Conservation (phyloP, 2,329 filamentous ascomycete species). For the Microdochium nivale region DNA sequence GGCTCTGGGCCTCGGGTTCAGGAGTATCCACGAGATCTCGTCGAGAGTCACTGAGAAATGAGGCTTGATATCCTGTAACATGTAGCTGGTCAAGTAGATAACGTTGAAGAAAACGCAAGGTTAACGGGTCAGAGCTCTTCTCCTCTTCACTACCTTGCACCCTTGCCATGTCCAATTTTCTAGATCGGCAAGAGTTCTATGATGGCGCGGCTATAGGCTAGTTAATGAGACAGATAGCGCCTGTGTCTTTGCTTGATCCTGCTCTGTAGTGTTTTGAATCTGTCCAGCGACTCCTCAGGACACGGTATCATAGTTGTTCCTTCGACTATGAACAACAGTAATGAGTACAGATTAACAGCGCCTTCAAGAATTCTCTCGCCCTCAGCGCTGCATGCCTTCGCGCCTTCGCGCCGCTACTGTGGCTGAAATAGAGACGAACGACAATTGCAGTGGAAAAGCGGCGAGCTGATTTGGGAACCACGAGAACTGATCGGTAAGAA, state of each 20-base stretch:
- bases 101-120: not conserved
- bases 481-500: no score
- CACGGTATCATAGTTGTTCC: not conserved
- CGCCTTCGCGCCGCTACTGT: not conserved
- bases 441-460: not conserved
- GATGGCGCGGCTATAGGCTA: not conserved
- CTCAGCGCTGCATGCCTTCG: not conserved
- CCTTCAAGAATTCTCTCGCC: not conserved
- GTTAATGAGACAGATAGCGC: not conserved
- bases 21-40: not conserved
- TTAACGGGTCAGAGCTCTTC: not conserved
- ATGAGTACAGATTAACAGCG: not conserved
- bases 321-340: not conserved
- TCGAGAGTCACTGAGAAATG: not conserved
- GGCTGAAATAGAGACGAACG: not conserved
- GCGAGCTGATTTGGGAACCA: no score
- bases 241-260: not conserved
- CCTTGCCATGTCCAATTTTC: not conserved
- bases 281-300: not conserved
- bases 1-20: not conserved
- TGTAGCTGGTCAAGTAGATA: not conserved
- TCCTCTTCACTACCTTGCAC: not conserved
- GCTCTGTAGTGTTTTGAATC: not conserved
- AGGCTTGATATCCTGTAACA: not conserved
- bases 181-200: not conserved